These are phyloP conservation scores for Kodamaea jinghongensis DNA, from an alignment of 805 yeast genomes.

Conservation along the genomic window DNA sequence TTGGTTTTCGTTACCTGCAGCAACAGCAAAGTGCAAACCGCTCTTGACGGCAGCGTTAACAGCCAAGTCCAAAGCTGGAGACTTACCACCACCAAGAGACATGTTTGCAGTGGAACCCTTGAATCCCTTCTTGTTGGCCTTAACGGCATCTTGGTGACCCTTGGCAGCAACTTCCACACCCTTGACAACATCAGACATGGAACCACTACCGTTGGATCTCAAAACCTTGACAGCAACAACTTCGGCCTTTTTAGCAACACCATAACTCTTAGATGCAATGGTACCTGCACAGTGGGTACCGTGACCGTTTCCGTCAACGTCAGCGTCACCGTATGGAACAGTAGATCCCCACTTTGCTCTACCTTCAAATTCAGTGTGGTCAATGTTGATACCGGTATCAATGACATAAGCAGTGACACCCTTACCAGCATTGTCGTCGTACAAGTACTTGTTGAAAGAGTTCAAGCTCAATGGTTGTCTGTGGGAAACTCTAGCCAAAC, in stretches of 20 bases:
- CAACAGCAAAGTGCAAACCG: slow-evolving; percentile 59
- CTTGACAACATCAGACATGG: slow-evolving; percentile 79
- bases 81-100: slow-evolving; percentile 61
- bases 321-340: slow-evolving; percentile 67
- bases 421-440: slow-evolving; percentile 70
- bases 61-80: slow-evolving; percentile 54
- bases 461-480: slow-evolving; percentile 66
- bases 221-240: slow-evolving; percentile 82
- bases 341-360: slow-evolving; percentile 88
- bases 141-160: slow-evolving; percentile 53
- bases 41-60: slow-evolving; percentile 57
- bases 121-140: slow-evolving; percentile 39
- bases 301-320: slow-evolving; percentile 85
- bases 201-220: slow-evolving; percentile 78
- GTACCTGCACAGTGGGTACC: slow-evolving; percentile 99
- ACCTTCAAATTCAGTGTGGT: slow-evolving; percentile 76
- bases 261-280: slow-evolving; percentile 74
- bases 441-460: slow-evolving; percentile 58
- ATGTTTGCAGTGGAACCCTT: slow-evolving; percentile 62
- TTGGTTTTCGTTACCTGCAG: slow-evolving; percentile 61
- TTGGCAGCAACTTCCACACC: slow-evolving; percentile 85
- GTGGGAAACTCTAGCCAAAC: slow-evolving; percentile 86
- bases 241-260: slow-evolving; percentile 79
- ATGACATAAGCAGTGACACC: slow-evolving; percentile 86
- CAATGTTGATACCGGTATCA: slow-evolving; percentile 82